Base-by-base conservation (phyloP, 768 basidiomycete species). In the Mrakia gelida region DNA sequence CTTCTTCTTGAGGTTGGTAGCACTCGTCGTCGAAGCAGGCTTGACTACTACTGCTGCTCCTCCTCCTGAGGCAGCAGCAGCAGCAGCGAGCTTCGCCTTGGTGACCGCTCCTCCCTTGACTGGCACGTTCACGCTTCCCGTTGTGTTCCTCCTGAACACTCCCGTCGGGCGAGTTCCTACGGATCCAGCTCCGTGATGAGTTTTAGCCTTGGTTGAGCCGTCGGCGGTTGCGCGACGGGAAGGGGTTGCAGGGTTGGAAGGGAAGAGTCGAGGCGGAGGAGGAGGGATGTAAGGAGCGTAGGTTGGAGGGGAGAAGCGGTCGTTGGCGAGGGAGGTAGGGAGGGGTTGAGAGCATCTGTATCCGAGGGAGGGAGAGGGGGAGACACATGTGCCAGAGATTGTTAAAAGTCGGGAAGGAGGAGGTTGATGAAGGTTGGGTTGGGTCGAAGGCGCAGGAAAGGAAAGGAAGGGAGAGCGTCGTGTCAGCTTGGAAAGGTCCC, bases 191-290 rank as follows among this genome's bases (percentile, higher is more conserved):
- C 18, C 38, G 11, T 26, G 38, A 26, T 45, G 26, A 49, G 26
- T 30, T 49, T 26, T 28, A n/a, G n/a, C 13, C 9, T 45, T 52
- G 45, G 49, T 54, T 38, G 68, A n/a, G 38, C 26, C 43, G 28
- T 56, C 52, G 21, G 28, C 23, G 41, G 67, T 70, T 18, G 67
- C 72, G 18, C 49, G 26, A 13, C 72, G 52, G 56, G 52, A 54
- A 11, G 72, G 49, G 0, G 52, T 73, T 3, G 71, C 71, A 30
- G 72, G 72, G 30, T n/a, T 73, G 21, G 72, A 73, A 21, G 72
- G 72, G 56, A 73, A 73, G 30, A 73, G 72, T 23, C 59, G 30
- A 18, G 72, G 72, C 8, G 72, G 28, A 18, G 72, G 72, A 38
- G 72, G 54, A 38, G 72, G 56, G 56, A 73, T n/a, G 56, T 59